Evolutionary conservation across 495 filamentous ascomycete genomes (phyloP).

Genomic region (Podospora comata): DNA sequence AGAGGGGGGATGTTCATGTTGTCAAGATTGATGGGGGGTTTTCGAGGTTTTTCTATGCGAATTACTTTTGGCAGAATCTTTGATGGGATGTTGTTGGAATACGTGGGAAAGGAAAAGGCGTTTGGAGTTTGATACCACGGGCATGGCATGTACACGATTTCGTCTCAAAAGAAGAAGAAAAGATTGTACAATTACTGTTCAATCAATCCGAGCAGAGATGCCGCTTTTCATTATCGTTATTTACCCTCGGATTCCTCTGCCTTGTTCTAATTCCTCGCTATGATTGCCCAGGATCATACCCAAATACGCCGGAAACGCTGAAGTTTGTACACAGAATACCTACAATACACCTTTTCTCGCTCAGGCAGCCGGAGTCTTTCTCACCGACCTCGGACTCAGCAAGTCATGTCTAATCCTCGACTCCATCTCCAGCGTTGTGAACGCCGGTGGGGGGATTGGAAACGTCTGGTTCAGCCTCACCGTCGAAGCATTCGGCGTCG

Average conservation of each 20-base stretch:
- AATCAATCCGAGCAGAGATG: background rate
- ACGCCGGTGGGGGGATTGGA: slow-evolving; percentile 13
- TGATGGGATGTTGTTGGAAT: slow-evolving; percentile 27
- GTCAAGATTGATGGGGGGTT: slow-evolving; percentile 93
- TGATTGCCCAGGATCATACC: background rate
- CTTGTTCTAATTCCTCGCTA: background rate
- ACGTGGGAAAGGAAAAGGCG: background rate
- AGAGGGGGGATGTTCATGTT: slow-evolving; percentile 89
- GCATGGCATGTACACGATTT: background rate
- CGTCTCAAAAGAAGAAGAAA: background rate
- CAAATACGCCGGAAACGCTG: background rate
- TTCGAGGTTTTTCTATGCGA: slow-evolving; percentile 86
- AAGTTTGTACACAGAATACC: background rate
- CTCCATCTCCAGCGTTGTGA: slow-evolving; percentile 26
- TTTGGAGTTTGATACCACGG: background rate
- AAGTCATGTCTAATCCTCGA: slow-evolving; percentile 16
- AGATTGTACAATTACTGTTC: background rate
- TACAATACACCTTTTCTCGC: background rate
- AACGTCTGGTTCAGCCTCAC: slow-evolving; percentile 29
- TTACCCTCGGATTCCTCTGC: no score
- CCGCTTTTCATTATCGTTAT: background rate
- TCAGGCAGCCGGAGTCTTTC: slow-evolving; percentile 7
- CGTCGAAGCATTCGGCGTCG: slow-evolving; percentile 37
- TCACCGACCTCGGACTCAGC: slow-evolving; percentile 15
- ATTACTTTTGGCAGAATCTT: slow-evolving; percentile 93